Base-by-base conservation (phyloP, 306 rosid genomes). In the Carpinus fangiana region DNA sequence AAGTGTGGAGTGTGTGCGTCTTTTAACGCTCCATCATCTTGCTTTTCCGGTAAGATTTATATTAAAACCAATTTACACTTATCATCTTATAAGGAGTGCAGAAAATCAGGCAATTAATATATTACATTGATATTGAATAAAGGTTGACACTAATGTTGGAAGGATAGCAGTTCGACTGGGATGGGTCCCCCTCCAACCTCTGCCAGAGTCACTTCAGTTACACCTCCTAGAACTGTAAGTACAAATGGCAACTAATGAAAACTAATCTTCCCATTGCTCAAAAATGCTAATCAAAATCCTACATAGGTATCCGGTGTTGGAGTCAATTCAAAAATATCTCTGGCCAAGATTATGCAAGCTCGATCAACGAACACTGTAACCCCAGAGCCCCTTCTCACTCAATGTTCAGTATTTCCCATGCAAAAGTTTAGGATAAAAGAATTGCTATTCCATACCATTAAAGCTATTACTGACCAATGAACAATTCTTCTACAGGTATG, bases 101-200 rank as follows among this genome's bases (percentile, higher is more conserved):
- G 62, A 75, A 73, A 47, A 52, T 61, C 70, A 82, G 80, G 56
- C 47, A 68, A 79, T 72, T 61, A 82, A 70, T 70, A 78, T 65
- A 57, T 81, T 73, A 71, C 62, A 56, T 82, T 74, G 47, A 67
- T 66, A 55, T 47, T 67, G 65, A 50, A 59, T 72, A 64, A 81
- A 95, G 98, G 98, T 95, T 85, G 98, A 95, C 83, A 95, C 98
- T 82, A 95, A 95, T 81, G 98, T 95, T 56, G 98, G 98, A 90
- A 91, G 98, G 82, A 92, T 95, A 84, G 98, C 98, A 11, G 98
- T 95, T 76, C 87, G 98, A 79, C 97, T 95, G 36, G 98, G 98
- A 77, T 95, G 98, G 98, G 98, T 95, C 53, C 98, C 98, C 56
- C 92, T 95, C 81, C 96, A 86, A 79, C 98, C 98, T 28, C 90